Evolutionary conservation across 345 rosid species (phyloP).

Genomic region (Brassica carinata): DNA sequence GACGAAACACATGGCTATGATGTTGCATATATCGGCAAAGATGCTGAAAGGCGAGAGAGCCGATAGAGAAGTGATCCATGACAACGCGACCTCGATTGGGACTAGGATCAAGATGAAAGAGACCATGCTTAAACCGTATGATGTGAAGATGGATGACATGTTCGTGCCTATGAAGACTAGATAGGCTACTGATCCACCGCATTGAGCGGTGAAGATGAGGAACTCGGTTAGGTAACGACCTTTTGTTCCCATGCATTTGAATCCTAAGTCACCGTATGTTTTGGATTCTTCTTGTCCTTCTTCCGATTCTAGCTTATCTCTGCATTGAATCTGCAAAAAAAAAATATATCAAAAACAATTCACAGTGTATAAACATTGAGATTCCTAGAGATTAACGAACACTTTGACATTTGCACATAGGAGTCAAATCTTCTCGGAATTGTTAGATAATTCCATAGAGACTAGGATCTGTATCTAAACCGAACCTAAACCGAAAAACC

Average conservation of each 20-base stretch:
- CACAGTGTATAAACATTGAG: not conserved
- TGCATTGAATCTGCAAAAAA: constrained; percentile 66
- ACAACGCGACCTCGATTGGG: constrained; percentile 70
- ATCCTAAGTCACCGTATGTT: constrained; percentile 90
- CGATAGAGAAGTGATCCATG: constrained; percentile 77
- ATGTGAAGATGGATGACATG: constrained; percentile 60
- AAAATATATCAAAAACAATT: not conserved
- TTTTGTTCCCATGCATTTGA: constrained; percentile 59
- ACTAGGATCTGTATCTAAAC: not conserved
- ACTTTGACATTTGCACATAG: not conserved
- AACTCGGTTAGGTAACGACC: constrained; percentile 78
- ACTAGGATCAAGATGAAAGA: constrained; percentile 69
- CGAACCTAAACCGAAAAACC: not conserved
- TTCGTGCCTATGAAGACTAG: constrained; percentile 86
- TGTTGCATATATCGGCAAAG: constrained; percentile 75
- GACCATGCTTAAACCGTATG: constrained; percentile 42
- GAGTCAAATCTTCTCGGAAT: not conserved
- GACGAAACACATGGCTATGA: constrained; percentile 72
- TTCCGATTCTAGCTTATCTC: constrained; percentile 61
- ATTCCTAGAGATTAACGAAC: not conserved
- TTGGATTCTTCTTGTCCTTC: constrained; percentile 51
- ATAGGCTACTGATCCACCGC: constrained; percentile 90
- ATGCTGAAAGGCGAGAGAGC: constrained; percentile 82
- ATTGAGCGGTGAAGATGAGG: constrained; percentile 69
- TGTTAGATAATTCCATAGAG: not conserved